Evolutionary conservation across 1,284 basidiomycete species (phyloP), one percentile per base, ranked within the genome.

Genomic region (Stereum hirsutum): DNA sequence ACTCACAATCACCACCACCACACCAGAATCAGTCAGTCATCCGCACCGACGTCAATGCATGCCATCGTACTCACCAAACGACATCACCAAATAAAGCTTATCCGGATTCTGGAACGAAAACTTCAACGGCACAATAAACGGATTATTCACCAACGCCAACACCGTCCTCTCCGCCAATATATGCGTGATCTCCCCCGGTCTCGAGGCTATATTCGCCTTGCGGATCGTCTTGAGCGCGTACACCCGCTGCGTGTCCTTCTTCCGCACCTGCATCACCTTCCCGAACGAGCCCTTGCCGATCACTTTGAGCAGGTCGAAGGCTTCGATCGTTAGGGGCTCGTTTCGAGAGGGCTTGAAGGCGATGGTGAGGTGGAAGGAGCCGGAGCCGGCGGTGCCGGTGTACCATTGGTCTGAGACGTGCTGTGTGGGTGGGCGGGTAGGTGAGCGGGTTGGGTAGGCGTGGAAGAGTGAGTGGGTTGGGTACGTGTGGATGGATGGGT

Each of bases 201-300:
- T 78, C 23, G 90, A 91, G 3, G 96, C 96, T 53, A 99, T 99
- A 62, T 99, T 95, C 1, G 95, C 96, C 65, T 99, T 99, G 44
- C 95, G 82, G 57, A 99, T 97, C 2, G 95, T 98, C 70, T 99
- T 99, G 58, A 99, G 75, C 1, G 95, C 95, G 65, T 99, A 99
- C 59, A 99, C 90, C 49, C 95, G 91, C 46, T 90, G 81, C 0
- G 96, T 99, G 64, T 99, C 94, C 65, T 95, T 93, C 70, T 99
- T 99, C 42, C 91, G 84, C 33, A 97, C 93, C 74, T 97, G 93
- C 92, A 96, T 96, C 30, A 91, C 90, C 66, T 97, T 97, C 20
- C 95, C 96, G 56, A 99, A 99, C 47, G 83, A 89, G 8, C 96
- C 95, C 65, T 98, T 98, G 25, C 95, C 95, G 50, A 99, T 97